phyloP scores from a whole-genome alignment of 2,329 filamentous ascomycete genomes.

The Penicillium sclerotigenum region DNA sequence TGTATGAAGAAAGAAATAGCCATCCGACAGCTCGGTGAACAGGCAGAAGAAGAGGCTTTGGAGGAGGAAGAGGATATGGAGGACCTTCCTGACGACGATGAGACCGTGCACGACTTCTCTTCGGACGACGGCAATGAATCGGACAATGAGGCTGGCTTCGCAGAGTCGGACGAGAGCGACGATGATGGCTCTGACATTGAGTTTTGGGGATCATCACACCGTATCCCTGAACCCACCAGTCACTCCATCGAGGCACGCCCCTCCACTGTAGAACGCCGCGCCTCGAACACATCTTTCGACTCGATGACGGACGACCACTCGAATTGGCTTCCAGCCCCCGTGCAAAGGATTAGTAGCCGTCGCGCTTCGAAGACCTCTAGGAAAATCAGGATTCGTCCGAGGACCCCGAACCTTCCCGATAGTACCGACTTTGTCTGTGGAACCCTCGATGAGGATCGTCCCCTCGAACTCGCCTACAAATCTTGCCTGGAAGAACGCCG shows the following conservation, averaged over 20 bases:
- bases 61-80: constrained; percentile 67
- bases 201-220: constrained; percentile 57
- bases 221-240: constrained; percentile 52
- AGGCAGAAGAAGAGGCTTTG: constrained; percentile 85
- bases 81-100: constrained; percentile 65
- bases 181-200: constrained; percentile 61
- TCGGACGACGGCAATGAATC: constrained; percentile 71
- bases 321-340: constrained; percentile 32
- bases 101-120: constrained; percentile 50
- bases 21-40: constrained; percentile 79
- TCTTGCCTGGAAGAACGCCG: constrained; percentile 78
- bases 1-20: constrained; percentile 85
- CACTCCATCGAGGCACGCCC: constrained; percentile 52
- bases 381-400: constrained; percentile 58
- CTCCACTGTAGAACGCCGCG: constrained; percentile 44
- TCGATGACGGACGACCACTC: constrained; percentile 42
- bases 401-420: constrained; percentile 82
- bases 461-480: constrained; percentile 89
- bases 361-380: constrained; percentile 36
- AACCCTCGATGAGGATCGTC: constrained; percentile 90
- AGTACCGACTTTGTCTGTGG: constrained; percentile 99
- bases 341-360: constrained; percentile 27
- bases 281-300: constrained; percentile 55
- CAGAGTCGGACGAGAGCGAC: constrained; percentile 63
- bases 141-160: constrained; percentile 71